Conservation (phyloP, 1,284 basidiomycete genomes). For the Exsudoporus floridanus region DNA sequence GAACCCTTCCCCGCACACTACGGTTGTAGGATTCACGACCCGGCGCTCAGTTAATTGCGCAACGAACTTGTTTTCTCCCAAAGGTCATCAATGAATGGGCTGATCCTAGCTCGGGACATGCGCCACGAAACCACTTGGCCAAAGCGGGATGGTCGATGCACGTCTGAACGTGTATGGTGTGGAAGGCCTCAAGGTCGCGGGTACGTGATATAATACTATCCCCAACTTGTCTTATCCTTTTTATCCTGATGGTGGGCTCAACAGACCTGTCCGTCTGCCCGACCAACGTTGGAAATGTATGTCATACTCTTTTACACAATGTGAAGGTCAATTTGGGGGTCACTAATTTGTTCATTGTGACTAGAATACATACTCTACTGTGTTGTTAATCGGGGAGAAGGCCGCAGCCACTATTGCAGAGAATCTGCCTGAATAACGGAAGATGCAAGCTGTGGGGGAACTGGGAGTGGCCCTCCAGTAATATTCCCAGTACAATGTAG, state of each 20-base stretch:
- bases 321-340: no score
- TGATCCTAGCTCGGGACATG: conserved; percentile 31
- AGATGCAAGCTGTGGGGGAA: no score
- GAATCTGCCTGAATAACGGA: no score
- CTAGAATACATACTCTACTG: no score
- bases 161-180: conserved; percentile 33
- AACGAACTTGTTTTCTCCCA: accelerated
- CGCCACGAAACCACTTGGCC: conserved; percentile 30
- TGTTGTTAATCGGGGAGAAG: no score
- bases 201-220: conserved; percentile 19
- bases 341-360: neutral
- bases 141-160: conserved; percentile 32
- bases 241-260: conserved; percentile 6
- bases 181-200: conserved; percentile 31
- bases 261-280: no score
- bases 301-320: no score
- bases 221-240: no score
- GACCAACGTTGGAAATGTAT: conserved; percentile 19
- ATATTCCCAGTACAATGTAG: no score
- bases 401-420: no score
- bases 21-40: conserved; percentile 41
- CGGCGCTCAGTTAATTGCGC: conserved; percentile 54
- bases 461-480: no score
- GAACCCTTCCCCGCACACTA: no score
- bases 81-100: neutral